These are phyloP conservation scores for Alternaria dauci DNA, from an alignment of 2,329 filamentous ascomycete species.

Conservation along the genomic window DNA sequence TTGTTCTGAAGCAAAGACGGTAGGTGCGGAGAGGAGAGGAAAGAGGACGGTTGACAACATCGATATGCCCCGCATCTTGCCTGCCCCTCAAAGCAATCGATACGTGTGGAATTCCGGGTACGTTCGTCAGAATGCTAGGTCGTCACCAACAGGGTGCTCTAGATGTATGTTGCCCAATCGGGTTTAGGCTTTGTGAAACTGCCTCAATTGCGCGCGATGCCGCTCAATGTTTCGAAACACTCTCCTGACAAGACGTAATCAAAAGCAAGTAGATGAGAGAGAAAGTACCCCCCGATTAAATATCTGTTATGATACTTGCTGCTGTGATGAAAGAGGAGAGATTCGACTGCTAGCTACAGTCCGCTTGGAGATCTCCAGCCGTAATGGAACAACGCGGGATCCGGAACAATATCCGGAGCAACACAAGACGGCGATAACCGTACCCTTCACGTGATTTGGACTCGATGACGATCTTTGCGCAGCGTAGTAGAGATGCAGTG, in stretches of 20 bases:
- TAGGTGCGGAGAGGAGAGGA: constrained; percentile 21
- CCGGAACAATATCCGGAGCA: no score
- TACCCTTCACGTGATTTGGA: background rate
- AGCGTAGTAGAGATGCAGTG: background rate
- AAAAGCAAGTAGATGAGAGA: background rate
- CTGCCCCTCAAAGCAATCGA: constrained; percentile 16
- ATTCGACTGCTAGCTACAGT: background rate
- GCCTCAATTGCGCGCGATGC: constrained; percentile 43
- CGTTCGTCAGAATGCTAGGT: constrained; percentile 28
- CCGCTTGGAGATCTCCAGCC: background rate
- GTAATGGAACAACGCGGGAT: background rate
- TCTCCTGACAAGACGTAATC: background rate
- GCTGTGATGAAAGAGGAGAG: background rate
- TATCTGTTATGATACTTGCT: background rate
- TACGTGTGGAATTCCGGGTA: constrained; percentile 3
- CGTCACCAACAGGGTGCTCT: constrained; percentile 45
- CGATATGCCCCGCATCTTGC: constrained; percentile 38
- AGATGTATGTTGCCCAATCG: constrained; percentile 21
- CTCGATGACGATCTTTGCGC: background rate
- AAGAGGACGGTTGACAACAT: constrained; percentile 23
- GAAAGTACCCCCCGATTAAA: background rate
- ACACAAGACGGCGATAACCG: background rate
- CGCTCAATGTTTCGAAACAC: background rate
- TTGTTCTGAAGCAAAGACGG: constrained; percentile 39
- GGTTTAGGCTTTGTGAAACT: constrained; percentile 32